Percentiles rank a stretch among this genome's conserved stretches.
Evolutionary conservation across 2,329 filamentous ascomycete genomes (phyloP).

Genomic region (Phyllosticta citribraziliensis): DNA sequence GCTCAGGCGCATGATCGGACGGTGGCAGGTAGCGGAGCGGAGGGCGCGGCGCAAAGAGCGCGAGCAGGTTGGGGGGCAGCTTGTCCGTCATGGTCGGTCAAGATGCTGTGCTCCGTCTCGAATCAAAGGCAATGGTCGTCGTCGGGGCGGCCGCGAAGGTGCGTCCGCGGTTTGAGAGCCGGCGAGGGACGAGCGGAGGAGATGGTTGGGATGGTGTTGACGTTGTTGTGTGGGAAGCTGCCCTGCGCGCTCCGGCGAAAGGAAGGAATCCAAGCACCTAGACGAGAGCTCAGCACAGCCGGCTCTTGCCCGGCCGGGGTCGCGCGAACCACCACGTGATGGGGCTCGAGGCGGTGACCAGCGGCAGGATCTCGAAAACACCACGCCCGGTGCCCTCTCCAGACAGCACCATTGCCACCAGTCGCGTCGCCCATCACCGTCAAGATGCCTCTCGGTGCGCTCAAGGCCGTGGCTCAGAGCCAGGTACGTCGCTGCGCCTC

Average conservation of each 20-base stretch:
- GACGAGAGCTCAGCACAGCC: not conserved
- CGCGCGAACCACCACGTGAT: not conserved
- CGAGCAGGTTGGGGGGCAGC: constrained; percentile 82
- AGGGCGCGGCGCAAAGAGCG: constrained; percentile 90
- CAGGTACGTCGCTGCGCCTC: constrained; percentile 36
- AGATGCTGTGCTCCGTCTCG: not conserved
- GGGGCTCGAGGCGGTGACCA: not conserved
- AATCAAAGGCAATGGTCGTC: not conserved
- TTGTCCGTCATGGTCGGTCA: constrained; percentile 74
- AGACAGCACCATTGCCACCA: constrained; percentile 6
- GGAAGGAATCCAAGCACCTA: not conserved
- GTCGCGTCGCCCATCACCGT: constrained; percentile 12
- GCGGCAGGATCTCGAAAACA: constrained; percentile 6
- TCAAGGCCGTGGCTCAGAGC: constrained; percentile 45
- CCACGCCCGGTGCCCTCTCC: not conserved
- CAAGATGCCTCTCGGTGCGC: constrained; percentile 39
- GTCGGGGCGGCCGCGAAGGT: not conserved
- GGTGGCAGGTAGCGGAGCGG: constrained; percentile 83
- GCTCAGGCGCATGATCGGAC: constrained; percentile 70
- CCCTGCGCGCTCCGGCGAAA: not conserved
- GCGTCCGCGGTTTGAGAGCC: not conserved
- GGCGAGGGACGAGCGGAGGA: constrained; percentile 11
- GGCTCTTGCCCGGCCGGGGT: not conserved
- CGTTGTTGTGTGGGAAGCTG: not conserved
- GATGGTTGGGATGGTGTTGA: not conserved